Evolutionary conservation across 768 basidiomycete genomes (phyloP).

Genomic region (Amanita phalloides): DNA sequence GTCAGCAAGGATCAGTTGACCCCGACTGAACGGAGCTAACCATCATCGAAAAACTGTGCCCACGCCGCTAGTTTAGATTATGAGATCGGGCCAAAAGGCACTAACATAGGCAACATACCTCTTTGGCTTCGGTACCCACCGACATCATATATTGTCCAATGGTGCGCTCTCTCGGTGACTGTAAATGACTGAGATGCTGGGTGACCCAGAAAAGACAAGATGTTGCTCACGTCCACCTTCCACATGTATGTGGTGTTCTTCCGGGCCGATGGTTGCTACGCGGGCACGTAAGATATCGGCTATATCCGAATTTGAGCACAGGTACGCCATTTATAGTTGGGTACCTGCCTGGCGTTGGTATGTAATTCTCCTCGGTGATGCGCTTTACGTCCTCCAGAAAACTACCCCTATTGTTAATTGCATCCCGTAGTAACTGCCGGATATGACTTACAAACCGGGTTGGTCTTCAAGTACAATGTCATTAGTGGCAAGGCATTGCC

Average conservation of each 20-base stretch:
- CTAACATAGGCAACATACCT: constrained; percentile 22
- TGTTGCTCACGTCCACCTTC: constrained; percentile 25
- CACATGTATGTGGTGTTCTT: constrained; percentile 47
- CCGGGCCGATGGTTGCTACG: constrained; percentile 52
- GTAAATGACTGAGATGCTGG: neutral
- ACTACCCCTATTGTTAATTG: constrained; percentile 19
- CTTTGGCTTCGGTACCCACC: constrained; percentile 49
- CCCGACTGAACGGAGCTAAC: constrained; percentile 19
- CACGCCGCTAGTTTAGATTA: constrained; percentile 36
- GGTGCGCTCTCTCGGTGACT: constrained; percentile 22
- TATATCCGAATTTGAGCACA: constrained; percentile 11
- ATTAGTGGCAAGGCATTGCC: constrained; percentile 26
- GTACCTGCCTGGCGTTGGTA: constrained; percentile 39
- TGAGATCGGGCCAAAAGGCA: neutral
- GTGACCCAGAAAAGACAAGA: neutral
- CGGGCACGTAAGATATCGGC: constrained; percentile 59
- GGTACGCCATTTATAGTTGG: neutral
- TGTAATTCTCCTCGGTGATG: constrained; percentile 37
- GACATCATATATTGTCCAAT: constrained; percentile 62
- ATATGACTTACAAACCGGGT: constrained; percentile 45
- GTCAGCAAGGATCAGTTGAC: neutral
- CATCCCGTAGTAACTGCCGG: neutral
- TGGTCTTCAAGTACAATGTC: constrained; percentile 44
- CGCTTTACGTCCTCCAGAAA: constrained; percentile 48
- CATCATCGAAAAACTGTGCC: constrained; percentile 64